Evolutionary conservation across 495 filamentous ascomycete species (phyloP).

Genomic region (Aspergillus carlsbadensis): DNA sequence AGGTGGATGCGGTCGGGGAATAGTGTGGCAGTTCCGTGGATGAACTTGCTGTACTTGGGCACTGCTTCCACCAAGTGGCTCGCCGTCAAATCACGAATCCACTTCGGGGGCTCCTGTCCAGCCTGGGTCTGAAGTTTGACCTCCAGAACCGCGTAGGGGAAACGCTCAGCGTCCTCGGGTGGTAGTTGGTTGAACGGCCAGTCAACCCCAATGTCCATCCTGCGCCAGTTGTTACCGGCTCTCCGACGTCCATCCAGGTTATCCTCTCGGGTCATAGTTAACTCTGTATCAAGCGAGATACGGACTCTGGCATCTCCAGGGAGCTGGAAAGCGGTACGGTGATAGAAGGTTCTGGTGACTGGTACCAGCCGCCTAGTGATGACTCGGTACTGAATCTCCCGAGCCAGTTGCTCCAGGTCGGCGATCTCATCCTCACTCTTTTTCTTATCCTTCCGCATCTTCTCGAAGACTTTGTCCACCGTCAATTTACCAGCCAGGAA

Average conservation of each 20-base stretch:
- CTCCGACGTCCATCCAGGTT: constrained; percentile 80
- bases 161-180: constrained; percentile 78
- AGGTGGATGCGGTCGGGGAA: constrained; percentile 87
- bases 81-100: constrained; percentile 88
- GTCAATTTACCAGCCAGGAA: constrained; percentile 80
- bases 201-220: constrained; percentile 97
- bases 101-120: constrained; percentile 95
- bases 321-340: constrained; percentile 95
- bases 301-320: constrained; percentile 95
- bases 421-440: constrained; percentile 87
- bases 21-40: constrained; percentile 85
- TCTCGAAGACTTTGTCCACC: constrained; percentile 84
- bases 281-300: constrained; percentile 94
- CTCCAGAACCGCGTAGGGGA: constrained; percentile 95
- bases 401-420: constrained; percentile 83
- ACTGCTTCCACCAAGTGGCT: constrained; percentile 97
- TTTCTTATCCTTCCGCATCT: constrained; percentile 90
- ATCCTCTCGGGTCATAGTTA: constrained; percentile 93
- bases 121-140: constrained; percentile 97
- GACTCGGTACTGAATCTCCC: constrained; percentile 90
- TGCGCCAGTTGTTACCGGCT: constrained; percentile 87
- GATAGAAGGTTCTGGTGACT: constrained; percentile 92
- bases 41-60: constrained; percentile 99
- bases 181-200: constrained; percentile 90
- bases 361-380: constrained; percentile 80